Conservation (phyloP, 2,329 filamentous ascomycete genomes). For the Nothomitra cinnamomea region DNA sequence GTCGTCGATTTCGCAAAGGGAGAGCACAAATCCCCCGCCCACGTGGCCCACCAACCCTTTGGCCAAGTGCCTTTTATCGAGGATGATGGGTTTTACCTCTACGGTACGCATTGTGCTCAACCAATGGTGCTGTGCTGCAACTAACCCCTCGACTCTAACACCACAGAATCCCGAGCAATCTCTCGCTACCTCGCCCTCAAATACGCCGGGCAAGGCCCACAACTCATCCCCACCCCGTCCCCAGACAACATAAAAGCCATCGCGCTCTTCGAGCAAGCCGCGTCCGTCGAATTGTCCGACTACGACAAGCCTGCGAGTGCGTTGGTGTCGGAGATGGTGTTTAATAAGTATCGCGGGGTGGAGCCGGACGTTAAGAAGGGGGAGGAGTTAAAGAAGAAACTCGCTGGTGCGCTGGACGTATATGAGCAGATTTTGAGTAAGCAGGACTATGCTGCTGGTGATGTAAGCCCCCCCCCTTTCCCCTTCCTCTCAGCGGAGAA, state of each 20-base stretch:
- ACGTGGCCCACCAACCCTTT: neutral
- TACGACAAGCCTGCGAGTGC: neutral
- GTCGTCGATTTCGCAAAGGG: too few species aligned
- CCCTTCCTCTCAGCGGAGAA: neutral
- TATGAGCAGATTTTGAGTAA: neutral
- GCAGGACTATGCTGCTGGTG: neutral
- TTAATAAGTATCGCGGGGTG: neutral
- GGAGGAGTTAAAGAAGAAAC: neutral
- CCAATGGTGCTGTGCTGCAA: too few species aligned
- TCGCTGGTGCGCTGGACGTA: neutral
- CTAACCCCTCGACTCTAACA: too few species aligned
- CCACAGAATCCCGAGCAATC: conserved; percentile 2
- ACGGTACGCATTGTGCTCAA: neutral
- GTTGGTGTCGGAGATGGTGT: neutral
- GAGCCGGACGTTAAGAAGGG: neutral
- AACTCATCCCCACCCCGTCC: neutral
- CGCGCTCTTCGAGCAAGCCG: conserved; percentile 3
- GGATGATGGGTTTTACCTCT: conserved; percentile 1
- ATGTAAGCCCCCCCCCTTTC: neutral
- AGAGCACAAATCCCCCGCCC: neutral
- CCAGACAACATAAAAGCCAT: neutral
- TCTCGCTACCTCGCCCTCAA: conserved; percentile 1
- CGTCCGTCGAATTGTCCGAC: neutral
- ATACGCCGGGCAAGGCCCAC: conserved; percentile 1
- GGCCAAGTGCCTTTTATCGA: neutral